Evolutionary conservation across 352 stramenopile genomes (phyloP), one percentile per base, ranked within the genome.

Genomic region (Pythium aristosporum): DNA sequence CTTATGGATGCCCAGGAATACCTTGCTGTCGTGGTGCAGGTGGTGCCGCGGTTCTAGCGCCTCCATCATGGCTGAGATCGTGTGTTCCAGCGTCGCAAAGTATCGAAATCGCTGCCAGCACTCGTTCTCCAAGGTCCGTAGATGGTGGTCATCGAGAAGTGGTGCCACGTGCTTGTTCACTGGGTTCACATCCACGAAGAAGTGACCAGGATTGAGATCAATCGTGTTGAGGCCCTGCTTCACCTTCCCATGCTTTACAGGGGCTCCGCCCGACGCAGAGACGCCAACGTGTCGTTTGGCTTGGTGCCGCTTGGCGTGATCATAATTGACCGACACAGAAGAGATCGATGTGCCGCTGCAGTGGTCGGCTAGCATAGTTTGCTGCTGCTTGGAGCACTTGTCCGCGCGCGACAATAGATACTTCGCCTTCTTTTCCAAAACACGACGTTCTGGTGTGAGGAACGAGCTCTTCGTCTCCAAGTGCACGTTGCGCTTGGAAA

Each of bases 341-440:
- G 59, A 68, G 3, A 53, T 2, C 12, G 42, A 25, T 0, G 21
- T 32, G 18, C 18, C n/a, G 1, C n/a, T 10, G 12, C 20, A 3
- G 18, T 63, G 52, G 18, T 64, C 20, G 15, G 12, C 23, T 0
- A 67, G 23, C 1, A 58, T 2, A 4, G 68, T 41, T 10, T 42
- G 37, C 8, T 53, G 43, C 21, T 75, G 65, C 18, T 76, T 75
- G 7, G 61, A 41, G 3, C 77, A 81, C 20, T 67, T 71, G 3
- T 91, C 78, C 0, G 69, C 76, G 32, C 83, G 82, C 0, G 69
- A 62, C 10, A 86, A 63, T 7, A 91, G 47, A 44, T 89, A 89
- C 30, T 75, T 79, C 2, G 79, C 78, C 44, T 91, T 91, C n/a
- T 71, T 82, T 48, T 91, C 80, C 15, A 90, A 41, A n/a, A 88